These are phyloP conservation scores for Diaporthe australafricana DNA, from an alignment of 2,329 filamentous ascomycete genomes.

Conservation along the genomic window DNA sequence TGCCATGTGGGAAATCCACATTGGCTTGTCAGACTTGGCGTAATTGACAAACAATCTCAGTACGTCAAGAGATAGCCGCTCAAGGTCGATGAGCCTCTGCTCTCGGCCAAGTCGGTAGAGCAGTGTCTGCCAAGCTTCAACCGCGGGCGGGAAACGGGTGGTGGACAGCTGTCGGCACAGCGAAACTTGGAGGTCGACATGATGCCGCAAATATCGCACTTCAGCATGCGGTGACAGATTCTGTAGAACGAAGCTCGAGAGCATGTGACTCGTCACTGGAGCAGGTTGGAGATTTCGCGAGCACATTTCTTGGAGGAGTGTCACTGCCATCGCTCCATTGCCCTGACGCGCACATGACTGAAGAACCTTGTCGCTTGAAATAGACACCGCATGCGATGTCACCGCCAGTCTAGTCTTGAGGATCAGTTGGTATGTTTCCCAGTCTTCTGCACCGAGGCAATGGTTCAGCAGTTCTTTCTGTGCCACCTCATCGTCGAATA, in stretches of 20 bases:
- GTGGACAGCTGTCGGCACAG: constrained; percentile 51
- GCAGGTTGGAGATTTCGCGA: constrained; percentile 45
- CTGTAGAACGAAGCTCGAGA: constrained; percentile 46
- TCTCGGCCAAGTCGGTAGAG: constrained; percentile 57
- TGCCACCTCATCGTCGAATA: constrained; percentile 60
- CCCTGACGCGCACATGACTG: constrained; percentile 44
- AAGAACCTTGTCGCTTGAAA: constrained; percentile 50
- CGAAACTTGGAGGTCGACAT: constrained; percentile 47
- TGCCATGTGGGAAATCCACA: constrained; percentile 56
- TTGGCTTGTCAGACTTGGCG: constrained; percentile 43
- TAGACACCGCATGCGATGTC: constrained; percentile 44
- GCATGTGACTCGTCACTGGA: constrained; percentile 41
- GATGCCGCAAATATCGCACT: neutral
- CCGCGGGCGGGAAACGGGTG: constrained; percentile 53
- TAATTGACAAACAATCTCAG: constrained; percentile 51
- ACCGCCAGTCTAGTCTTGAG: constrained; percentile 54
- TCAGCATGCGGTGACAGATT: constrained; percentile 41
- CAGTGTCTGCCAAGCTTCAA: constrained; percentile 56
- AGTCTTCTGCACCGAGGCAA: constrained; percentile 51
- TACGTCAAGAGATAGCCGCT: constrained; percentile 56
- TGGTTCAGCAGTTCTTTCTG: constrained; percentile 53
- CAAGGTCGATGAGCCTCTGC: constrained; percentile 58
- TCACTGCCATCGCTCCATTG: constrained; percentile 44
- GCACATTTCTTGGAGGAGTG: constrained; percentile 53
- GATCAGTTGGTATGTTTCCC: constrained; percentile 57